A percentile compares a stretch with the other conserved stretches of the same genome.
Conservation (phyloP, 495 filamentous ascomycete genomes). For the Penicillium ochrochloron region DNA sequence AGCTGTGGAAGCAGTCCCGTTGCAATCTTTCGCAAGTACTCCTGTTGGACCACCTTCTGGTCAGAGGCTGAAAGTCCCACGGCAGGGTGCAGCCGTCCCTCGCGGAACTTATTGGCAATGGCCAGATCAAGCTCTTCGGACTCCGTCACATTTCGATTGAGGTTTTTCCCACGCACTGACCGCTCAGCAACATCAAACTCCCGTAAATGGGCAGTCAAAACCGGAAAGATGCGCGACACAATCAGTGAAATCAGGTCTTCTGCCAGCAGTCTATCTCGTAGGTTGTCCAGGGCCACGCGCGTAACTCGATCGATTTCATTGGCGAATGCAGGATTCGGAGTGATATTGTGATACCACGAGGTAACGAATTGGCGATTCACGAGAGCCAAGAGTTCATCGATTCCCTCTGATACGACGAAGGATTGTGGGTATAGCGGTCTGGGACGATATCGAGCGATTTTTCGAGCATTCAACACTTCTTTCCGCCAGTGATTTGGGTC, state of each 20-base stretch:
- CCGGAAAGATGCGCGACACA: slow-evolving; percentile 81
- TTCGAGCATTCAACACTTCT: slow-evolving; percentile 66
- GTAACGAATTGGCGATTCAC: slow-evolving; percentile 84
- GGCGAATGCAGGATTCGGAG: slow-evolving; percentile 73
- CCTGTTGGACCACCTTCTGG: slow-evolving; percentile 80
- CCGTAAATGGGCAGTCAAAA: slow-evolving; percentile 87
- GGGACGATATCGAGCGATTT: slow-evolving; percentile 52
- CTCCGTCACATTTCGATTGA: slow-evolving; percentile 90
- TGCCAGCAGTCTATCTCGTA: slow-evolving; percentile 69
- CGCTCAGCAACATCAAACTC: slow-evolving; percentile 92
- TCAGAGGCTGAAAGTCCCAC: slow-evolving; percentile 82
- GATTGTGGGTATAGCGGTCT: slow-evolving; percentile 76
- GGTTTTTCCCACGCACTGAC: slow-evolving; percentile 79
- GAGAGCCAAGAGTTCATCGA: slow-evolving; percentile 79
- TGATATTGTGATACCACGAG: slow-evolving; percentile 89
- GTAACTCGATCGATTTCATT: slow-evolving; percentile 84
- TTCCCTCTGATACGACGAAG: slow-evolving; percentile 73
- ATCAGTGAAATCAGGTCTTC: slow-evolving; percentile 81
- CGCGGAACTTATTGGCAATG: slow-evolving; percentile 88
- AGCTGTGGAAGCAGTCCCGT: slow-evolving; percentile 73
- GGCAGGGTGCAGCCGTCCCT: slow-evolving; percentile 88
- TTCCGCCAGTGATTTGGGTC: slow-evolving; percentile 65
- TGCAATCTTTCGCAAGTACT: slow-evolving; percentile 76
- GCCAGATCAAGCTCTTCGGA: slow-evolving; percentile 94
- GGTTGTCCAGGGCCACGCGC: slow-evolving; percentile 69